Base-by-base conservation (phyloP, 192 early-diverging fungal species). In the Gamsiella multidivaricata region DNA sequence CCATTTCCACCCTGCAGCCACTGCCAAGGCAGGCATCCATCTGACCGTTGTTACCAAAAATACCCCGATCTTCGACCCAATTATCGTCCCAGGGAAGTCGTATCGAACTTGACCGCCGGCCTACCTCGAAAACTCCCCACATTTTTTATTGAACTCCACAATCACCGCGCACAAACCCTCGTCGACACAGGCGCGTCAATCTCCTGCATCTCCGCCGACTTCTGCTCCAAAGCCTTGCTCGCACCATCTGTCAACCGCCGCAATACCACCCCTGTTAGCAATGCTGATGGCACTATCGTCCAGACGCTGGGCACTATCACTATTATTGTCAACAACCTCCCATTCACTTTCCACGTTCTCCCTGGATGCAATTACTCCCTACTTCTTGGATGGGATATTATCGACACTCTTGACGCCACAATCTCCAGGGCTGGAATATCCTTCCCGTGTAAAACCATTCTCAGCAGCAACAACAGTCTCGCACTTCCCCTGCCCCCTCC, bases 141-240 rank as follows among this genome's bases (percentile, higher is more conserved):
- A 26, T 42, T 60, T 28, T 29, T 34, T 6, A 9, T 60, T 12
- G 5, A 37, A 4, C 23, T 60, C 20, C 22, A 8, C 26, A n/a
- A 46, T 28, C 22, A 23, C 8, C 2, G 4, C 9, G 58, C 20
- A 43, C 8, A 60, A 28, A 41, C 26, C 3, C 42, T 60, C 17
- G 42, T 45, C 2, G 58, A 45, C 26, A 60, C 37, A 15, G 58
- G 58, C 25, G 58, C 58, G 3, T 42, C 42, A 9, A 60, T 45
- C 28, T 60, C 43, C 11, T 45, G 58, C 18, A 60, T 60, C 11
- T 60, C 58, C 15, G 3, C 39, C 8, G 12, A 41, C 43, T 42
- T 60, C 26, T 34, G 37, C 26, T 10, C 32, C 8, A 23, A 26
- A 17, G 25, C 25, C 26, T 3, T 28, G 6, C 2, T 42, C 18